Percentiles rank a stretch among this genome's conserved stretches.
Evolutionary conservation across 306 rosid genomes (phyloP).

Genomic region (Quercus cerris): DNA sequence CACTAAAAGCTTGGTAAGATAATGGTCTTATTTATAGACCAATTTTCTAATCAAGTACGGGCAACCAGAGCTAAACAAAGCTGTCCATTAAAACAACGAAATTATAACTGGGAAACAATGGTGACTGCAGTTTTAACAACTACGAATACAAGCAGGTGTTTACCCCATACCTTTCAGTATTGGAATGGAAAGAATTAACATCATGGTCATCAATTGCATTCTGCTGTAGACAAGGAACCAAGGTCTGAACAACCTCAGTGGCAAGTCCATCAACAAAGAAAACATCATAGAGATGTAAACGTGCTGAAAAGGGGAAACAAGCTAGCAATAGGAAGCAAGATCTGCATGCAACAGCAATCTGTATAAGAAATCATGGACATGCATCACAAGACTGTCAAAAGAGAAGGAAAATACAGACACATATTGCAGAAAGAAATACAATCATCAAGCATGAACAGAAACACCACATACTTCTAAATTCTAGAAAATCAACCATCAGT

Average conservation of each 20-base stretch:
- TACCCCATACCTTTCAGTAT: constrained; percentile 62
- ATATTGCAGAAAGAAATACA: neutral
- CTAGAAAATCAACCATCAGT: neutral
- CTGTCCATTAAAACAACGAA: neutral
- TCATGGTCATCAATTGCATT: constrained; percentile 50
- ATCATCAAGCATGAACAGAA: neutral
- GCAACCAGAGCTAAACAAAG: neutral
- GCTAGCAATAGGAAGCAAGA: constrained; percentile 77
- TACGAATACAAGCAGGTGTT: neutral
- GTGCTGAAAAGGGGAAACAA: constrained; percentile 72
- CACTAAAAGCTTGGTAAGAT: neutral
- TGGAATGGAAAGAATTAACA: constrained; percentile 50
- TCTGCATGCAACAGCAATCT: constrained; percentile 53
- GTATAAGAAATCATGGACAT: constrained; percentile 15
- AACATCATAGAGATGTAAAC: constrained; percentile 66
- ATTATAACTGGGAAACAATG: neutral
- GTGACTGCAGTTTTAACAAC: neutral
- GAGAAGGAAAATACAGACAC: neutral
- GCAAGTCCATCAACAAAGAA: constrained; percentile 66
- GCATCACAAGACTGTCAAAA: neutral
- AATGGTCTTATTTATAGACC: neutral
- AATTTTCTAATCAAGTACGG: neutral
- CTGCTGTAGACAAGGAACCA: constrained; percentile 66
- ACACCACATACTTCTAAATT: neutral
- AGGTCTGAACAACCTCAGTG: constrained; percentile 71